Percentiles rank a stretch among this genome's conserved stretches.
phyloP scores from a whole-genome alignment of 2,329 filamentous ascomycete genomes.

The Immersiporthe knoxdaviesiana region DNA sequence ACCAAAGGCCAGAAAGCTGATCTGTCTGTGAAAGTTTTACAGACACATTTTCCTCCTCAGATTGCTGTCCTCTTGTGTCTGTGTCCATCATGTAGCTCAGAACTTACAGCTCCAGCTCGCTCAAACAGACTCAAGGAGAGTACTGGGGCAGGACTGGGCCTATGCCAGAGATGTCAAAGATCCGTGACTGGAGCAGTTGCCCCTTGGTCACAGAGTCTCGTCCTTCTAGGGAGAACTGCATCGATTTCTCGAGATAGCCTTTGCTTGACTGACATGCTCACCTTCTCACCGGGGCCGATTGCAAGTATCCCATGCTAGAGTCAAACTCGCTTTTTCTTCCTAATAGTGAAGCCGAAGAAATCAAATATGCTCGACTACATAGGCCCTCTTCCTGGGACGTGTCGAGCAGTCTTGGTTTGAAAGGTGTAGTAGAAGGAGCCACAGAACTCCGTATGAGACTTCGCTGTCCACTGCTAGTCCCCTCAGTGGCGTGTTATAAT shows the following conservation, averaged over 20 bases:
- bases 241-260: neutral
- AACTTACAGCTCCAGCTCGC: neutral
- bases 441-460: too few relatives aligned
- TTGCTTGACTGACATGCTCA: neutral
- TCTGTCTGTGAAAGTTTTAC: neutral
- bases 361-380: too few relatives aligned
- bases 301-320: neutral
- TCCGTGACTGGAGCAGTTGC: neutral
- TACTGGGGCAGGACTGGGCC: neutral
- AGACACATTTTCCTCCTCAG: neutral
- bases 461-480: too few relatives aligned
- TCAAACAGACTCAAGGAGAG: neutral
- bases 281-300: neutral
- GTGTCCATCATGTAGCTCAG: neutral
- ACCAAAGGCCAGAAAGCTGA: neutral
- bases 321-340: neutral
- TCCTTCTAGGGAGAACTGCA: neutral
- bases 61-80: neutral
- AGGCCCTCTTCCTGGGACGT: too few relatives aligned
- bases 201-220: neutral
- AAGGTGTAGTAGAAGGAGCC: too few relatives aligned
- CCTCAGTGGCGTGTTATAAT: too few relatives aligned
- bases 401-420: too few relatives aligned
- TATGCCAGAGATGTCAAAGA: neutral
- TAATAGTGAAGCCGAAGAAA: too few relatives aligned